Conservation (phyloP, 2,329 filamentous ascomycete genomes). For the Cercospora zeina region DNA sequence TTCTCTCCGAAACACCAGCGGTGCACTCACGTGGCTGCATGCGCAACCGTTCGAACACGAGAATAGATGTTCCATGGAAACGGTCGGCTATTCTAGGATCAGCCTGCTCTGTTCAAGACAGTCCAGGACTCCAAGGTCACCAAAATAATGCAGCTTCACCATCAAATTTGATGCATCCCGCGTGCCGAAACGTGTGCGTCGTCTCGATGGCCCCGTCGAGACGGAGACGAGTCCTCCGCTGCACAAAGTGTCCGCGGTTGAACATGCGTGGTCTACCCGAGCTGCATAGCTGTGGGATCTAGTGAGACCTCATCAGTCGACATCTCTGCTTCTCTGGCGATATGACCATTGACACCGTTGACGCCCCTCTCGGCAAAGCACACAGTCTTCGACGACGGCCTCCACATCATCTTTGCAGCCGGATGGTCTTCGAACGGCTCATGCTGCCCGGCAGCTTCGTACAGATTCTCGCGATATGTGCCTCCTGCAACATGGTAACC, state of each 20-base stretch:
- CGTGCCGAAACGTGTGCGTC: neutral
- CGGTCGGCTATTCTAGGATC: neutral
- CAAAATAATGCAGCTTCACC: neutral
- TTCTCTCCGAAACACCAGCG: constrained; percentile 5
- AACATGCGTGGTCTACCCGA: neutral
- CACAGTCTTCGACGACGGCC: constrained; percentile 21
- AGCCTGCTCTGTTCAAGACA: neutral
- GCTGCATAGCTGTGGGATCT: constrained; percentile 25
- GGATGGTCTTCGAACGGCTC: constrained; percentile 56
- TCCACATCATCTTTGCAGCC: constrained; percentile 51
- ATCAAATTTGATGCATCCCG: neutral
- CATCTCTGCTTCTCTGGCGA: neutral
- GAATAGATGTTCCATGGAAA: constrained; percentile 1
- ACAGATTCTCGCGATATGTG: constrained; percentile 63
- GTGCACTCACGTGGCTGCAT: constrained; percentile 6
- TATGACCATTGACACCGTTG: constrained; percentile 1
- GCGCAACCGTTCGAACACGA: constrained; percentile 2
- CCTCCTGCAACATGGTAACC: constrained; percentile 57
- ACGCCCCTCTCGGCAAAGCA: constrained; percentile 2
- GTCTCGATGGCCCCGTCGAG: neutral
- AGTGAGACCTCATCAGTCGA: constrained; percentile 14
- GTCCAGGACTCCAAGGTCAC: neutral
- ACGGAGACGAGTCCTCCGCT: neutral
- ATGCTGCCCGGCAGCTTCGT: constrained; percentile 52
- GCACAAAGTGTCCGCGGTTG: neutral